Percentiles rank a stretch among this genome's conserved stretches.
These are phyloP conservation scores for Pseudognaphalium luteoalbum DNA, from an alignment of 129 eudicot genomes.

Conservation along the genomic window DNA sequence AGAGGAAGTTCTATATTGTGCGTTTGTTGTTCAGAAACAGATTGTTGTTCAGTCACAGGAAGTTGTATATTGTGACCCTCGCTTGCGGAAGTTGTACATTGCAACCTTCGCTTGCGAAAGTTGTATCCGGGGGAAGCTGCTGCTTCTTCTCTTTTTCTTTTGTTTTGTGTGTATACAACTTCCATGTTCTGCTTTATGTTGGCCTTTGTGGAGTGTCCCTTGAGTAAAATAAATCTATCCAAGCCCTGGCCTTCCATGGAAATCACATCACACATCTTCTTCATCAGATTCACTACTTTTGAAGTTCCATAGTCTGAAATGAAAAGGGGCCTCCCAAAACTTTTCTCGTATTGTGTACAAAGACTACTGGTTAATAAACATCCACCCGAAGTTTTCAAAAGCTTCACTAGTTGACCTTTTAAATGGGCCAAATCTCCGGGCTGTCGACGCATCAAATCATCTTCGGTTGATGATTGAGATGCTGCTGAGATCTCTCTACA, in stretches of 20 bases:
- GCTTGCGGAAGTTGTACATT: no score
- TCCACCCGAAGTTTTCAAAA: slow-evolving; percentile 71
- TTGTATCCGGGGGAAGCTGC: no score
- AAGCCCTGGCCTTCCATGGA: slow-evolving; percentile 63
- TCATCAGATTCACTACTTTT: slow-evolving; percentile 67
- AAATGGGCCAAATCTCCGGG: slow-evolving; percentile 84
- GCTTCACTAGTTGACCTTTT: slow-evolving; percentile 71
- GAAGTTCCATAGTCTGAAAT: slow-evolving; percentile 67
- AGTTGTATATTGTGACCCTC: no score
- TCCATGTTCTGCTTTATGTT: slow-evolving; percentile 22
- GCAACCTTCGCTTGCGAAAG: no score
- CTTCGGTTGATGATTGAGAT: slow-evolving; percentile 50
- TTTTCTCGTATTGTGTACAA: slow-evolving; percentile 74
- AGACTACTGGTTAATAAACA: slow-evolving; percentile 54
- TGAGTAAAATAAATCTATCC: slow-evolving; percentile 51
- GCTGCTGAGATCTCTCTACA: slow-evolving; percentile 64
- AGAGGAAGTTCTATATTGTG: no score
- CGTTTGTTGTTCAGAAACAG: no score
- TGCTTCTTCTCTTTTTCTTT: neutral
- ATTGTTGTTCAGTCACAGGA: no score
- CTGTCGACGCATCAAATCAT: slow-evolving; percentile 64
- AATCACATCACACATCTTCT: slow-evolving; percentile 62
- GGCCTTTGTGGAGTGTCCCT: slow-evolving; percentile 33
- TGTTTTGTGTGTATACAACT: neutral
- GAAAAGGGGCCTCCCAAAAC: slow-evolving; percentile 74